A percentile compares a stretch with the other conserved stretches of the same genome.
Evolutionary conservation across 2,329 filamentous ascomycete species (phyloP).

Genomic region (Apiospora aurea): DNA sequence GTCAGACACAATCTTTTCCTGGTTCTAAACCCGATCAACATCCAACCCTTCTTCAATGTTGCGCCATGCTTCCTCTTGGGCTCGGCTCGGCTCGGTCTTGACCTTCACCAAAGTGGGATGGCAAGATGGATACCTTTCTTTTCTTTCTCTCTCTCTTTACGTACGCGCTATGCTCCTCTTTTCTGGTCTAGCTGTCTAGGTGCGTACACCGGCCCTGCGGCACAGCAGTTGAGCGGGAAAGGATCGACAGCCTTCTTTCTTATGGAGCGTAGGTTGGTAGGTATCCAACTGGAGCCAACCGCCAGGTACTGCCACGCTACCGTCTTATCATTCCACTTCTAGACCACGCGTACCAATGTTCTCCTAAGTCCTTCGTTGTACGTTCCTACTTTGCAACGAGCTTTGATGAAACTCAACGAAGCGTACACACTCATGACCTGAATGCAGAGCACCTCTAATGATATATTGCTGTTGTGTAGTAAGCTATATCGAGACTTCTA

Average conservation of each 20-base stretch:
- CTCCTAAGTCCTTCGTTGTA: neutral
- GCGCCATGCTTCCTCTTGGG: neutral
- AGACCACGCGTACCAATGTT: neutral
- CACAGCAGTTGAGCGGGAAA: neutral
- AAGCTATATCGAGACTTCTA: neutral
- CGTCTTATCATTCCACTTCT: neutral
- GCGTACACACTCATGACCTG: too few species aligned
- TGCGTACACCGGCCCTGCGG: neutral
- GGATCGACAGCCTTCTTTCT: constrained; percentile 14
- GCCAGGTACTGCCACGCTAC: neutral
- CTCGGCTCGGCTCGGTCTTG: neutral
- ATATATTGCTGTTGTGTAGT: neutral
- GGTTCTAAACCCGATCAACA: neutral
- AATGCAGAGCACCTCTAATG: neutral
- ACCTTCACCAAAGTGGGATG: neutral
- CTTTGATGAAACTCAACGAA: neutral
- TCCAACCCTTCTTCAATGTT: too few species aligned
- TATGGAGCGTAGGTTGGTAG: neutral
- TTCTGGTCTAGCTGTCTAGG: neutral
- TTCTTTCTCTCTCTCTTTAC: neutral
- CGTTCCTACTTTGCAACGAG: neutral
- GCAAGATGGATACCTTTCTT: too few species aligned
- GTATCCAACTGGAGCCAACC: neutral
- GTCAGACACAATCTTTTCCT: neutral
- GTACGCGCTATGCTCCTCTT: neutral